Base-by-base conservation (phyloP, 306 rosid genomes). In the Spatholobus suberectus region DNA sequence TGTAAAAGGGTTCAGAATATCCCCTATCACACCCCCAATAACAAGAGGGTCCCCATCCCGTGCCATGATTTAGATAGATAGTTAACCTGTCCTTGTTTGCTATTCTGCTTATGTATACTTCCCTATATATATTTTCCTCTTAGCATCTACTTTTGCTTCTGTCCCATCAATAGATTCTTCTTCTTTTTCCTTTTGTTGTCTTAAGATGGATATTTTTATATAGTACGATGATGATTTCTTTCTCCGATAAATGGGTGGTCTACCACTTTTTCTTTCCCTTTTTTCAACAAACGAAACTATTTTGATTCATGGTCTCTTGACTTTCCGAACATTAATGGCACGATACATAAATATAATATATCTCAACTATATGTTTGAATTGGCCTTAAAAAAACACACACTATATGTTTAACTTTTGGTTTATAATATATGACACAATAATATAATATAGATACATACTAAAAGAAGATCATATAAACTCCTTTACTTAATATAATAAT, bases 1-100 rank as follows among this genome's bases (percentile, higher is more conserved):
- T 17, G 88, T 77, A 10, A 87, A 87, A 58, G 90, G 88, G 67
- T 77, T 58, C 4, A 87, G 78, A 59, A 87, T 84, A 81, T 87
- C 90, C 38, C 84, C 86, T 5, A 87, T 81, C 8, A 87, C 79
- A 61, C 87, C 69, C 0, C 87, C 87, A 44, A 81, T 54, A 66
- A 41, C 66, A 27, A 81, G 84, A 73, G 86, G 78, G 46, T 87
- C 52, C 24, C 52, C 77, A 7, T 41, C 79, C 0, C 62, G 40
- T 26, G 78, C n/a, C 77, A 86, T 85, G 81, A 34, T 62, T 1
- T 38, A 34, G 35, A 61, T 21, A n/a, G n/a, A n/a, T 20, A n/a
- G 1, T 68, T 21, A 27, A 23, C 15, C 29, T 15, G 26, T 41
- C 13, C 41, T 76, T 43, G 35, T 69, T 69, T 67, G 5, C 1